Percentiles rank a stretch among this genome's conserved stretches.
Conservation (phyloP, 2,329 filamentous ascomycete genomes). For the Verticillium isaacii region DNA sequence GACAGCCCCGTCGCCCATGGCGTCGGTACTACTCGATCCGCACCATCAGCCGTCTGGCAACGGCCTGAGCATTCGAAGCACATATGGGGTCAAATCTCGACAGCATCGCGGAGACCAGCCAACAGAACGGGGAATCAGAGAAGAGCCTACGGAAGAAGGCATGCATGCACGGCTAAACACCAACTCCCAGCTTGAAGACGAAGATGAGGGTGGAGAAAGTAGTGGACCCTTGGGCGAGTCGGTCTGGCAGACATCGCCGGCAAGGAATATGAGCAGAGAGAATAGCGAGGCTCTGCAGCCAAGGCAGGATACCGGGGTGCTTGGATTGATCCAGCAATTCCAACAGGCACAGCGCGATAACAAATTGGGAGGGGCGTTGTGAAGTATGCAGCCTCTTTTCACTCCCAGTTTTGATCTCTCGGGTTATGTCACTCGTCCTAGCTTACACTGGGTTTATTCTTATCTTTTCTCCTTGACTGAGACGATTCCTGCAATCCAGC, state of each 20-base stretch:
- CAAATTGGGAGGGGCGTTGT: conserved; percentile 33
- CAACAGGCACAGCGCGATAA: conserved; percentile 52
- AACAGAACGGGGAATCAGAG: conserved; percentile 46
- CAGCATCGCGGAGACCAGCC: conserved; percentile 39
- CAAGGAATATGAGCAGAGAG: conserved; percentile 45
- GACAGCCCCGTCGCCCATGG: conserved; percentile 59
- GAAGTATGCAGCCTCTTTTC: background rate
- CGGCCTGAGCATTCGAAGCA: conserved; percentile 37
- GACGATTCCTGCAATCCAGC: too few relatives aligned
- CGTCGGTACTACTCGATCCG: conserved; percentile 69
- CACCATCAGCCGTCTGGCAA: conserved; percentile 64
- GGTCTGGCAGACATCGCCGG: conserved; percentile 54
- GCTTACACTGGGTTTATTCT: too few relatives aligned
- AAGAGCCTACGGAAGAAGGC: conserved; percentile 49
- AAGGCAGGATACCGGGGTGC: conserved; percentile 48
- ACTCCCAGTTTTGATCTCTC: too few relatives aligned
- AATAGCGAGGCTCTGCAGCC: conserved; percentile 41
- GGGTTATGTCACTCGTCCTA: too few relatives aligned
- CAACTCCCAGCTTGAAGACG: conserved; percentile 56
- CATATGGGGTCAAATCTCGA: conserved; percentile 34
- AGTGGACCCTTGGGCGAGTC: conserved; percentile 51
- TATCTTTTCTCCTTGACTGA: too few relatives aligned
- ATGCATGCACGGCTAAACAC: conserved; percentile 27
- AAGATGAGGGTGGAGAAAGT: conserved; percentile 46
- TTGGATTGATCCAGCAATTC: conserved; percentile 55